phyloP scores from a whole-genome alignment of 768 basidiomycete species.

The Agrocybe praecox region DNA sequence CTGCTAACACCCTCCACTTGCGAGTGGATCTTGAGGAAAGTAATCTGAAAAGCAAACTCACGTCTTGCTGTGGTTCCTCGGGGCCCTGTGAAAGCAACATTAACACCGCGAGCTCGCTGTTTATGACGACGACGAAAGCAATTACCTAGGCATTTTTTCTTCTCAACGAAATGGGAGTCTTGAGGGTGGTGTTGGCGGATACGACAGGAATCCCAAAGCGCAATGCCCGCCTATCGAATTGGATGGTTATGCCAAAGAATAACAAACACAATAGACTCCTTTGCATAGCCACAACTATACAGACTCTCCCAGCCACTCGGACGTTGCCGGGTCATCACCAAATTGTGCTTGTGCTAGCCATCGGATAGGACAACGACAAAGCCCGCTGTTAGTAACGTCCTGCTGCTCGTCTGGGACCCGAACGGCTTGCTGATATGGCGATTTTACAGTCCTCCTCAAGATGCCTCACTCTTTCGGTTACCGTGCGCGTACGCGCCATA shows the following conservation, averaged over 20 bases:
- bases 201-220: constrained; percentile 12
- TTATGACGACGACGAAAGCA: constrained; percentile 23
- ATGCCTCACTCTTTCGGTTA: constrained; percentile 99
- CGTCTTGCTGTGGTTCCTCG: constrained; percentile 94
- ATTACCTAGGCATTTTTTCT: constrained; percentile 86
- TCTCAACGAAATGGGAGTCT: constrained; percentile 29
- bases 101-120: constrained; percentile 26
- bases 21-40: constrained; percentile 65
- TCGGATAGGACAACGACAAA: constrained; percentile 50
- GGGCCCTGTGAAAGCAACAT: constrained; percentile 62
- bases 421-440: constrained; percentile 1
- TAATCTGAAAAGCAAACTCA: constrained; percentile 53
- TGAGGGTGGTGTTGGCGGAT: constrained; percentile 16
- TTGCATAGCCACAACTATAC: constrained; percentile 59
- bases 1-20: constrained; percentile 62
- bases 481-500: constrained; percentile 99
- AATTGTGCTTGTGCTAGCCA: constrained; percentile 32
- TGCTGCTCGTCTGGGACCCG: constrained; percentile 5
- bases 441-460: constrained; percentile 59
- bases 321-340: constrained; percentile 42
- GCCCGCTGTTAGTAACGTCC: constrained; percentile 47
- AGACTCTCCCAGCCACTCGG: constrained; percentile 69
- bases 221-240: constrained; percentile 9
- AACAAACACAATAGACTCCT: constrained; percentile 38
- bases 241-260: constrained; percentile 32